Percentiles rank a stretch among this genome's conserved stretches.
These are phyloP conservation scores for Aspergillus thermomutatus DNA, from an alignment of 2,329 filamentous ascomycete species.

Conservation along the genomic window DNA sequence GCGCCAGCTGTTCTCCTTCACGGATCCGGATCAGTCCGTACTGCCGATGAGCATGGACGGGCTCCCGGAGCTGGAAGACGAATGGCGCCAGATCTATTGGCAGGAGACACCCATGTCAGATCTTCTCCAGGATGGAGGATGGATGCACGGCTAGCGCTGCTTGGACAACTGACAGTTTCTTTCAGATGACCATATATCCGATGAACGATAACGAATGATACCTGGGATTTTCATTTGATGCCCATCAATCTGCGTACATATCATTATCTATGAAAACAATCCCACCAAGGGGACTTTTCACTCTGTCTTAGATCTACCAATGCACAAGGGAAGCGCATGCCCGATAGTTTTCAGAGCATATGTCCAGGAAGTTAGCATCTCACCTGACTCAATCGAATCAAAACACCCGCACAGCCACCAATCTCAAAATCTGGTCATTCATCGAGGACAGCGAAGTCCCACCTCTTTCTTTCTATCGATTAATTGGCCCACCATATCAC, in stretches of 20 bases:
- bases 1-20: constrained; percentile 41
- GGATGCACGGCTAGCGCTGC: constrained; percentile 22
- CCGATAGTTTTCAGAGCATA: background rate
- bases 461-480: constrained; percentile 1
- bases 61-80: constrained; percentile 40
- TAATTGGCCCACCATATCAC: background rate
- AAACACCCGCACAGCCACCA: background rate
- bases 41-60: constrained; percentile 37
- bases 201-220: background rate
- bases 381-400: background rate
- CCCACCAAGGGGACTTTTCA: background rate
- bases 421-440: background rate
- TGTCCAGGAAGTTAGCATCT: background rate
- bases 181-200: too few relatives aligned
- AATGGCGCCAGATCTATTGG: constrained; percentile 46
- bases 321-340: background rate
- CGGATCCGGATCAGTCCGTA: constrained; percentile 35
- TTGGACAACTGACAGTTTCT: background rate
- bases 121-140: constrained; percentile 39
- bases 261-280: background rate
- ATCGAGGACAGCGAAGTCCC: background rate
- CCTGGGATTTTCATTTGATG: background rate
- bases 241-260: background rate
- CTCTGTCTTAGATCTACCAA: background rate
- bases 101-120: constrained; percentile 43